Evolutionary conservation across 2,329 filamentous ascomycete species (phyloP), one percentile per base, ranked within the genome.

Genomic region (Tolypocladium nubicola): DNA sequence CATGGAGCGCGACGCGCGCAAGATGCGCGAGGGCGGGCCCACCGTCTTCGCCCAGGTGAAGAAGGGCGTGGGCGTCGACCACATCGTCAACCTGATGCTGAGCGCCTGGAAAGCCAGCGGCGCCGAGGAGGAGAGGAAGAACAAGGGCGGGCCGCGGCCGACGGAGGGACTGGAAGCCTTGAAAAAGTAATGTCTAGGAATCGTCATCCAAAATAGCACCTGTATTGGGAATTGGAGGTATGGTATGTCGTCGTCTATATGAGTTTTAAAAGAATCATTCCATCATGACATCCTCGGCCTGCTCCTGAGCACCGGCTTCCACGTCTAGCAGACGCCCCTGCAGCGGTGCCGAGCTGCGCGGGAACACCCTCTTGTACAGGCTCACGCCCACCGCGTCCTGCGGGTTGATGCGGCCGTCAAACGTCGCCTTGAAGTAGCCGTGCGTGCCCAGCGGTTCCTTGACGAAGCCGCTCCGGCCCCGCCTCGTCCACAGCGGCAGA

Each of bases 391-490:
- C 85, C 3, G 91, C 86, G 74, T 99, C 94, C 75, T 97, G 89
- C 1, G 94, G 92, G 72, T 97, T 97, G 71, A 99, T 93, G 70
- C 88, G 89, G 14, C 87, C 90, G 71, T 99, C 95, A 75, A 99
- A 99, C 2, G 88, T 97, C 14, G 94, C 94, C 80, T 99, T 99
- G 82, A 97, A 97, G 77, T 99, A 99, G n/a, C 94, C 94, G 73
- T 99, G 94, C 40, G 94, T 99, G 65, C 94, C 94, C 54, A 99
- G 76, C 58, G 87, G 82, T 77, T 99, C 94, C 79, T 97, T 97
- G 77, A 99, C 85, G 71, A 86, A 97, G 10, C 94, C 94, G 63
- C 85, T 89, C 61, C 94, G 80, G 8, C 94, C 94, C 37, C 93
- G 78, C 76, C 85, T 89, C 6, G 94, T 99, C 92, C 93, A 99